Base-by-base conservation (phyloP, 106 monocot genomes). In the Acorus gramineus region DNA sequence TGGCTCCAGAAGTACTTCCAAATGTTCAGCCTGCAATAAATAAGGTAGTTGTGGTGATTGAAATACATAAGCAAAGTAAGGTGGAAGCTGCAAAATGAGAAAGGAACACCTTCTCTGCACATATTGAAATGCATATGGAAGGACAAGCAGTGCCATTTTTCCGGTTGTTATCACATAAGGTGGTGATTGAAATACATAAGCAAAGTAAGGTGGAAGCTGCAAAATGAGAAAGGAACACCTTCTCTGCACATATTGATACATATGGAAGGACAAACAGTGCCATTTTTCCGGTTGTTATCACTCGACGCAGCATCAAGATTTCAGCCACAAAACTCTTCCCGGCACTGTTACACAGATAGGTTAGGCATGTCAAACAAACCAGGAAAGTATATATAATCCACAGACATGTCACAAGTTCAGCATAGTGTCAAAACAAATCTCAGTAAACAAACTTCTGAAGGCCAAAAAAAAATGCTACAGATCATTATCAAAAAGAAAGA, bases 321-420 rank as follows among this genome's bases (percentile, higher is more conserved):
- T 98, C 98, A 69, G 98, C 91, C 7, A 98, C 98, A 73, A 98
- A 89, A 77, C 88, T 92, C 81, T 98, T 98, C 51, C 98, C 98
- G 71, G 98, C 85, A 78, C 98, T 98, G 81, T 14, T 51, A 65
- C 50, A 47, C 52, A 76, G 59, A 52, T 14, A 69, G 60, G 44
- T 2, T 53, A 53, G 11, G 47, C 2, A 6, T 59, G 4, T 58
- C 47, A 69, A 2, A 46, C 8, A 57, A 69, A 28, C 28, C 28
- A 28, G 28, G 28, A 28, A 28, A 28, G 28, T 28, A 28, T 28
- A 28, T 28, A 67, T 9, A 13, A 60, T 60, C 3, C 3, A 59
- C 4, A 42, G 52, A 28, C 1, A 42, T 9, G 51, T n/a, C 2
- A 6, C 64, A 12, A 13, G 42, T 7, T 47, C 49, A 50, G 50